Evolutionary conservation across 2,329 filamentous ascomycete genomes (phyloP).

Genomic region (Stagonosporopsis rhizophila): DNA sequence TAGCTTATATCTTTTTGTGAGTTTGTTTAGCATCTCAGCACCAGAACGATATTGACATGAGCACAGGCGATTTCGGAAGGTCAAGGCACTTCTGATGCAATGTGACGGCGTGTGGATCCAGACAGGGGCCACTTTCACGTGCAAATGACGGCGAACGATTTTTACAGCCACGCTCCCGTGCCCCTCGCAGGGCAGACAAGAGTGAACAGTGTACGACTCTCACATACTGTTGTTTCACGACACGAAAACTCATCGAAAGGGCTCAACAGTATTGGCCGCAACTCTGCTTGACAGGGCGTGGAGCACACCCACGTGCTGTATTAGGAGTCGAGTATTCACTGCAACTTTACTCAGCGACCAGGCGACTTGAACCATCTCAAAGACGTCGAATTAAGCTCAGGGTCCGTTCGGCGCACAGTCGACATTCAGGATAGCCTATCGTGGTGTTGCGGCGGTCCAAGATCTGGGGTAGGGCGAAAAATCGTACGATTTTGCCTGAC

Average conservation of each 20-base stretch:
- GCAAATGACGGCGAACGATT: background rate
- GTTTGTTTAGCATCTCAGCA: no score
- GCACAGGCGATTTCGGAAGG: no score
- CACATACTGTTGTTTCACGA: background rate
- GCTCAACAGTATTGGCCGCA: background rate
- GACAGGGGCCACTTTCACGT: conserved; percentile 18
- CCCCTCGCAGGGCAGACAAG: background rate
- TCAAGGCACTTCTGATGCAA: background rate
- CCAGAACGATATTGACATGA: no score
- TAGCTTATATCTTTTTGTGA: no score
- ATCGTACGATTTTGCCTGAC: conserved; percentile 42
- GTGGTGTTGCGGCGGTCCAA: conserved; percentile 10
- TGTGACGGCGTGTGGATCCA: background rate
- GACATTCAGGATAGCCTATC: conserved; percentile 5
- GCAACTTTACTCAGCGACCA: background rate
- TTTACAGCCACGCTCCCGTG: background rate
- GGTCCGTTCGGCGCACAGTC: conserved; percentile 12
- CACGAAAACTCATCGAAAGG: background rate
- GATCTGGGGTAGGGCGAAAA: conserved; percentile 28
- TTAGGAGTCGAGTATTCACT: background rate
- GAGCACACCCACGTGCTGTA: background rate
- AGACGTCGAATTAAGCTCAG: conserved; percentile 20
- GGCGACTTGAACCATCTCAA: background rate
- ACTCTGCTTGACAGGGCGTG: background rate
- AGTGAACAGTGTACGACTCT: background rate